Percentiles rank a stretch among this genome's conserved stretches.
Conservation (phyloP, 768 basidiomycete species). For the Termitomyces sp. region DNA sequence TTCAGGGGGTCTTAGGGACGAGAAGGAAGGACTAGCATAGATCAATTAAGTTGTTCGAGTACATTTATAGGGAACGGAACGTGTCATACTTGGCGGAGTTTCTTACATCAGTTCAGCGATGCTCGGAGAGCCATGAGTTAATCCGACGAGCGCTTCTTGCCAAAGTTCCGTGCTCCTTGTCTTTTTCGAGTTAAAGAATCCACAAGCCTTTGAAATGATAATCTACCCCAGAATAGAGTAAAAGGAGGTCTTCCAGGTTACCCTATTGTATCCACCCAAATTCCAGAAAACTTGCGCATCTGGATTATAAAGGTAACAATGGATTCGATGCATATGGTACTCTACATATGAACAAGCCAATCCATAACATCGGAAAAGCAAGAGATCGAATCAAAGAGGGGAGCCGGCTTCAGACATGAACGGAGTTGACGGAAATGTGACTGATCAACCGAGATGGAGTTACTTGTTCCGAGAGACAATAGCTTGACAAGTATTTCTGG, state of each 20-base stretch:
- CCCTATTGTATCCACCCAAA: too few relatives aligned
- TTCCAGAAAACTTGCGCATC: too few relatives aligned
- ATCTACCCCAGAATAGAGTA: too few relatives aligned
- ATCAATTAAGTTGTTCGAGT: not conserved
- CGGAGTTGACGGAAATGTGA: not conserved
- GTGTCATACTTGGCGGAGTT: conserved; percentile 11
- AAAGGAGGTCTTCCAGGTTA: too few relatives aligned
- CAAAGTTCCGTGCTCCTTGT: not conserved
- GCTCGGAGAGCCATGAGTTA: conserved; percentile 3
- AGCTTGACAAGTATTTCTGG: not conserved
- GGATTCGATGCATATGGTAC: too few relatives aligned
- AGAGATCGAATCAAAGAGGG: too few relatives aligned
- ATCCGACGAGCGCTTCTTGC: not conserved
- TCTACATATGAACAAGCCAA: too few relatives aligned
- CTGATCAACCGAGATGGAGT: not conserved
- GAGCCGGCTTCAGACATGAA: not conserved
- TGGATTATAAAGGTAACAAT: too few relatives aligned
- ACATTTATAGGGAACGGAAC: conserved; percentile 8
- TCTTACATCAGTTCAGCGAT: conserved; percentile 12
- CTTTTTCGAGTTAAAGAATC: not conserved
- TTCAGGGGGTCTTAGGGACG: not conserved
- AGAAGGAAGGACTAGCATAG: not conserved
- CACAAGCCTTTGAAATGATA: not conserved
- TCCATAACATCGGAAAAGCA: too few relatives aligned
- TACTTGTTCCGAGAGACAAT: not conserved